Percentiles rank a stretch among this genome's conserved stretches.
These are phyloP conservation scores for Cercospora canescens DNA, from an alignment of 2,329 filamentous ascomycete species.

Conservation along the genomic window DNA sequence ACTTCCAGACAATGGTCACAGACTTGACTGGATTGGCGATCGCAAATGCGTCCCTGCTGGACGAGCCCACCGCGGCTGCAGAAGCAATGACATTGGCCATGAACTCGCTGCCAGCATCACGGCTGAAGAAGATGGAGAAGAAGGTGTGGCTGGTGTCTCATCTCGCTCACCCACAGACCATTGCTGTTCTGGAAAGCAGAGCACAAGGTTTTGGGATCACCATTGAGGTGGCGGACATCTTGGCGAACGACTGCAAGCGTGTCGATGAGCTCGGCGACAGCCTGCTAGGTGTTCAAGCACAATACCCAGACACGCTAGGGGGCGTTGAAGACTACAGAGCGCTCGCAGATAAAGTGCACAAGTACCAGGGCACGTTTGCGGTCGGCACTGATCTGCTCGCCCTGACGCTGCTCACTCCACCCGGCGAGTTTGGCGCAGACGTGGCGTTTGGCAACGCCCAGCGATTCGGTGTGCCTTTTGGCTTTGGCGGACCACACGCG, in stretches of 20 bases:
- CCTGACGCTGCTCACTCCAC: slow-evolving; percentile 81
- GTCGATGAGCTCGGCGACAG: slow-evolving; percentile 77
- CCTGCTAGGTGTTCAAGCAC: slow-evolving; percentile 85
- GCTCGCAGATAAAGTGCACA: slow-evolving; percentile 76
- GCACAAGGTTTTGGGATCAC: slow-evolving; percentile 90
- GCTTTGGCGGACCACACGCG: slow-evolving; percentile 91
- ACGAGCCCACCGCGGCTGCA: slow-evolving; percentile 88
- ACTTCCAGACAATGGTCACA: slow-evolving; percentile 91
- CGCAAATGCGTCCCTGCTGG: slow-evolving; percentile 85
- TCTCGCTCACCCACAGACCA: slow-evolving; percentile 80
- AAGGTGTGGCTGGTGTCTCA: slow-evolving; percentile 86
- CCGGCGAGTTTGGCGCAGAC: slow-evolving; percentile 92
- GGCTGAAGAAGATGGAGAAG: slow-evolving; percentile 66
- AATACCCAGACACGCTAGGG: slow-evolving; percentile 90
- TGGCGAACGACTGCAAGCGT: slow-evolving; percentile 62
- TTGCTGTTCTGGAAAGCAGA: slow-evolving; percentile 78
- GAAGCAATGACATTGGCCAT: slow-evolving; percentile 95
- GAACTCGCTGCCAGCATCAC: slow-evolving; percentile 69
- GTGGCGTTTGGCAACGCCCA: slow-evolving; percentile 93
- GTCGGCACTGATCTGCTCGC: slow-evolving; percentile 89
- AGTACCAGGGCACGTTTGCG: slow-evolving; percentile 75
- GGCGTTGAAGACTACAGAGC: slow-evolving; percentile 72
- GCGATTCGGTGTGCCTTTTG: slow-evolving; percentile 86
- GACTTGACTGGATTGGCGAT: slow-evolving; percentile 86
- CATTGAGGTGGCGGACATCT: slow-evolving; percentile 71